Evolutionary conservation across 192 early-diverging fungal genomes (phyloP).

Genomic region (Coemansia sp.): DNA sequence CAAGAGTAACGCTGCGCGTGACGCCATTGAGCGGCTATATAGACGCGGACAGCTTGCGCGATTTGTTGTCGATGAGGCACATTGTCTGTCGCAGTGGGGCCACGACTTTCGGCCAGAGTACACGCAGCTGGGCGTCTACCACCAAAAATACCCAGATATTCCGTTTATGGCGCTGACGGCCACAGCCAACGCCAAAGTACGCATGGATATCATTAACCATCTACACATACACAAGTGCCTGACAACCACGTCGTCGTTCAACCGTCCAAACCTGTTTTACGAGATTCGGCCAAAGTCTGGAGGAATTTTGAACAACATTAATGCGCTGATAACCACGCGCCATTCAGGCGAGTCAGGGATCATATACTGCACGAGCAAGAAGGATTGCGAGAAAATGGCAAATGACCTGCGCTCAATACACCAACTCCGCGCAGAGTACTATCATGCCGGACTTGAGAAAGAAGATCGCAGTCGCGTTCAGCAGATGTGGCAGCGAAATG

Average conservation of each 20-base stretch:
- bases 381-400: slow-evolving; percentile 79
- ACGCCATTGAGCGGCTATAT: slow-evolving; percentile 60
- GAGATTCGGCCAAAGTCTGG: slow-evolving; percentile 64
- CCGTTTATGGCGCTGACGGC: slow-evolving; percentile 95
- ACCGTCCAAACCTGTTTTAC: slow-evolving; percentile 81
- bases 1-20: slow-evolving; percentile 61
- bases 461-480: slow-evolving; percentile 77
- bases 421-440: slow-evolving; percentile 67
- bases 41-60: slow-evolving; percentile 66
- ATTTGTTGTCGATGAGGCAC: slow-evolving; percentile 96
- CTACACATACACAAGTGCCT: slow-evolving; percentile 70
- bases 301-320: slow-evolving; percentile 66
- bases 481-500: slow-evolving; percentile 75
- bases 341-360: slow-evolving; percentile 80
- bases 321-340: slow-evolving; percentile 62
- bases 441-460: slow-evolving; percentile 86
- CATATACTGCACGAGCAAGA: slow-evolving; percentile 84
- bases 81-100: slow-evolving; percentile 96
- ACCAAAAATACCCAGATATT: slow-evolving; percentile 67
- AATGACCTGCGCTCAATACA: slow-evolving; percentile 63
- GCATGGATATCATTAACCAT: slow-evolving; percentile 74
- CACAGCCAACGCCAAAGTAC: slow-evolving; percentile 89
- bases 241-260: slow-evolving; percentile 83
- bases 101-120: slow-evolving; percentile 97
- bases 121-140: slow-evolving; percentile 69